phyloP scores from a whole-genome alignment of 192 early-diverging fungal genomes.

The Gaertneriomyces sp. region DNA sequence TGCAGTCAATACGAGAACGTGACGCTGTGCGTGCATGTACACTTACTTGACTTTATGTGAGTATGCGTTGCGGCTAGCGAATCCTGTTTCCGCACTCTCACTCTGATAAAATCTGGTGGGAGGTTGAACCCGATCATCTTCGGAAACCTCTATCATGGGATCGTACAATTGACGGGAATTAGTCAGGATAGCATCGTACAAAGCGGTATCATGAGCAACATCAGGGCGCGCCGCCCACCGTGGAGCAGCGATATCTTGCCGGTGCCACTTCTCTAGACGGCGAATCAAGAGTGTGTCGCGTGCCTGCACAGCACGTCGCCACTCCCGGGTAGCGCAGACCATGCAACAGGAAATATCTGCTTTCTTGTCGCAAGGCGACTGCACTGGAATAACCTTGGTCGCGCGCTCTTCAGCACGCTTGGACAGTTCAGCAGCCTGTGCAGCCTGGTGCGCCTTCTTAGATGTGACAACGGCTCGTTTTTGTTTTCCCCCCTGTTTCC shows the following conservation, averaged over 20 bases:
- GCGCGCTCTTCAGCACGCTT: neutral
- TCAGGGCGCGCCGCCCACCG: conserved; percentile 1
- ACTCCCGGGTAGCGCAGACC: conserved; percentile 41
- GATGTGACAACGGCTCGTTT: neutral
- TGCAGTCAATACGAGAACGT: too few species aligned
- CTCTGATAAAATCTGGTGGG: neutral
- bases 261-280: too few species aligned
- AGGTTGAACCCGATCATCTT: too few species aligned
- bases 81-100: neutral
- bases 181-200: neutral
- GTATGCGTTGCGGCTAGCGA: neutral
- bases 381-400: conserved; percentile 6
- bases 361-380: conserved; percentile 2
- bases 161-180: too few species aligned
- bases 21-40: neutral
- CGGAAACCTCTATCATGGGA: too few species aligned
- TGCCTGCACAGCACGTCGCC: conserved; percentile 24
- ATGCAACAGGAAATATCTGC: conserved; percentile 44
- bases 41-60: neutral
- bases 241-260: too few species aligned
- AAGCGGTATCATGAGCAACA: conserved; percentile 7
- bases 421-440: neutral
- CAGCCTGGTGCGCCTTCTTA: conserved; percentile 7
- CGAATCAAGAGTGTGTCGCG: too few species aligned
- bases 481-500: conserved; percentile 12